Evolutionary conservation across 116 monocot species (phyloP).

Genomic region (Iris pallida): DNA sequence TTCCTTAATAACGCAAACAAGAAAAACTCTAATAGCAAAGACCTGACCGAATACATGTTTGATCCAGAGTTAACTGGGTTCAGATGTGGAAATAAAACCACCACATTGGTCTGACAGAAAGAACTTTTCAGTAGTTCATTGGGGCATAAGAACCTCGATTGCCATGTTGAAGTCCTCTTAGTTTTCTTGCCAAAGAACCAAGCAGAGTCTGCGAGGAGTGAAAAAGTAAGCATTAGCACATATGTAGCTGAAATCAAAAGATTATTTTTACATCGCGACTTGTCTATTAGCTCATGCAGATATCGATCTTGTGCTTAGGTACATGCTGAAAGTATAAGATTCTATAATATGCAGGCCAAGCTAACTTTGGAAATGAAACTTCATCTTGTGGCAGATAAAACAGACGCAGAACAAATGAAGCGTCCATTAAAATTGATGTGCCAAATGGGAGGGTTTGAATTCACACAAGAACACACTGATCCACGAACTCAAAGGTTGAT

Average conservation of each 20-base stretch:
- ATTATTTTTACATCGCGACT: background rate
- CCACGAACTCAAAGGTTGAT: no score
- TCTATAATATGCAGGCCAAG: no score
- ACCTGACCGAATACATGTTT: background rate
- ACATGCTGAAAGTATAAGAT: background rate
- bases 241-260: background rate
- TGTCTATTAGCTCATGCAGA: background rate
- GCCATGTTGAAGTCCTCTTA: constrained; percentile 17
- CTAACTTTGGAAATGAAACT: background rate
- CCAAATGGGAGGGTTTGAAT: background rate
- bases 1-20: background rate
- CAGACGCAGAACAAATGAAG: background rate
- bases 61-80: background rate
- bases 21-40: background rate
- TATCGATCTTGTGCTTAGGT: background rate
- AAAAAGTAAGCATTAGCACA: background rate
- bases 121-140: background rate
- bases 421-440: background rate
- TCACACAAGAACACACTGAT: background rate
- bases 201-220: constrained; percentile 39
- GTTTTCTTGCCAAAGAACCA: constrained; percentile 33
- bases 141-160: constrained; percentile 35
- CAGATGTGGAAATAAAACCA: background rate
- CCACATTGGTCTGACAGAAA: background rate
- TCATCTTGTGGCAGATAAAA: background rate